phyloP scores from a whole-genome alignment of 2,329 filamentous ascomycete species.

The Sclerotinia nivalis region DNA sequence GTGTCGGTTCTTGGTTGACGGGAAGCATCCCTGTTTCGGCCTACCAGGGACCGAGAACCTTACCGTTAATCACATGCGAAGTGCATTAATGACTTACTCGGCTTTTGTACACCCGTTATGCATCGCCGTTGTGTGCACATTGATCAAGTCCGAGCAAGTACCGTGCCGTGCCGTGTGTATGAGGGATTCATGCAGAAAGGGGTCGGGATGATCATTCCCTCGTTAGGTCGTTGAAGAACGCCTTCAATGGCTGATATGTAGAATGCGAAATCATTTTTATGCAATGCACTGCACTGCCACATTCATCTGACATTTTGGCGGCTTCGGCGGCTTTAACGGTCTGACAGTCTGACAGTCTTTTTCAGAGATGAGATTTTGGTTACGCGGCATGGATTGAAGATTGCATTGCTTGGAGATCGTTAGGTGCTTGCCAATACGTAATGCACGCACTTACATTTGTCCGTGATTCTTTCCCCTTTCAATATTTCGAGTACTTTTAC shows the following conservation, averaged over 20 bases:
- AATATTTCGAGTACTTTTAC: too few relatives aligned
- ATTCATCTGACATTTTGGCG: background rate
- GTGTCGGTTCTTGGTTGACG: background rate
- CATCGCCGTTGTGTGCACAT: background rate
- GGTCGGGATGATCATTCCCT: background rate
- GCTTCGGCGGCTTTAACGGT: background rate
- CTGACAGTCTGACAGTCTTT: background rate
- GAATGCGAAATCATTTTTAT: background rate
- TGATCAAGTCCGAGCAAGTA: background rate
- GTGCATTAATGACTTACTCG: background rate
- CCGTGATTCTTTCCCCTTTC: too few relatives aligned
- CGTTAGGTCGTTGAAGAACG: background rate
- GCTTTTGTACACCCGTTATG: background rate
- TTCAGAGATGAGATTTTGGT: background rate
- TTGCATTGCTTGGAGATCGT: too few relatives aligned
- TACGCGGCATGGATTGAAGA: too few relatives aligned
- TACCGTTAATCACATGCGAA: background rate
- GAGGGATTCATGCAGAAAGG: background rate
- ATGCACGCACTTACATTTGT: too few relatives aligned
- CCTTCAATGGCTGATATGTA: background rate
- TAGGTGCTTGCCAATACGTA: too few relatives aligned
- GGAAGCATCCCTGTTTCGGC: background rate
- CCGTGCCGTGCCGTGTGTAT: background rate
- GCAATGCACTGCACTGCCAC: background rate
- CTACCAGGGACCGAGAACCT: too few relatives aligned